Base-by-base conservation (phyloP, 108 stramenopile genomes). In the Licmophora abbreviata region DNA sequence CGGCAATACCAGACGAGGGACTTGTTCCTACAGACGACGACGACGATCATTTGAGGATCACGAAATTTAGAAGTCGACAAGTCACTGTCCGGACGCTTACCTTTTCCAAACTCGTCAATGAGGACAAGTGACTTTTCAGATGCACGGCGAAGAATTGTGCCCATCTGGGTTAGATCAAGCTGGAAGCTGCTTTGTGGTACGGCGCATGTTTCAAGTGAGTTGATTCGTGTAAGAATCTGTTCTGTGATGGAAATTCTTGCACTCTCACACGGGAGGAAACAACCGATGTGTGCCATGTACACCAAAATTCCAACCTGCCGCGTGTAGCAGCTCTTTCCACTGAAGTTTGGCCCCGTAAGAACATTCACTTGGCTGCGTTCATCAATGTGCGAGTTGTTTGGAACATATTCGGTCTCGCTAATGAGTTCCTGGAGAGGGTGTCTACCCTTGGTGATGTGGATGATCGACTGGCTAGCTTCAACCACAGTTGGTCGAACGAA, bases 91-190 rank as follows among this genome's bases (percentile, higher is more conserved):
- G 38, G 11, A 42, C 29, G 49, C 74, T 58, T 47, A 48, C 89
- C 96, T 59, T 97, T 97, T 5, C 97, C 97, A 61, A 97, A 96
- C 64, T 97, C 97, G 68, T 97, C 97, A 41, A 97, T 79, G 20
- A 97, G 69, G 33, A 95, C 89, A 15, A 96, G 77, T 20, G 92
- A 77, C 20, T 68, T 59, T 10, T 71, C 69, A 10, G 93, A 85
- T n/a, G 58, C 74, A 51, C 73, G 57, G 10, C 56, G 63, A 32
- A 87, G 55, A 23, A 89, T 86, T 18, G 62, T 57, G 27, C 74
- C 88, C 74, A 92, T 87, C 54, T 95, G 88, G 15, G 79, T 96
- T 40, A 95, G 68, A 53, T 97, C 96, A 12, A 92, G 69, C 38
- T 95, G 90, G 45, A 95, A 95, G 42, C 90, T 88, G 57, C 88